Conservation (phyloP, 257 asterid genomes). For the Rhazya stricta region DNA sequence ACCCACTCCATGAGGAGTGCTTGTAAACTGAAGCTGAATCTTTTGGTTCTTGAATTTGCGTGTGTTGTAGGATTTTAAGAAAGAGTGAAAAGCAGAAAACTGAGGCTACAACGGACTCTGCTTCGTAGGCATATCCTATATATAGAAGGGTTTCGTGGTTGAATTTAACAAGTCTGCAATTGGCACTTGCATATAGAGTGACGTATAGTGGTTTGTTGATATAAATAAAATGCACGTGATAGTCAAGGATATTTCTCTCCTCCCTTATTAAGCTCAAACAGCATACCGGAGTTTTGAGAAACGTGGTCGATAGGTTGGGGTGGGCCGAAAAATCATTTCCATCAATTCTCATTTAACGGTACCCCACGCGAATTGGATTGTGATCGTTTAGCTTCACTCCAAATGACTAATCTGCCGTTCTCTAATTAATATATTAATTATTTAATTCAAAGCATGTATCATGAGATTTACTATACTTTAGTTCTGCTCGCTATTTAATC, state of each 20-base stretch:
- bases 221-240: conserved; percentile 56
- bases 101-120: conserved; percentile 9
- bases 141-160: conserved; percentile 30
- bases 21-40: not conserved
- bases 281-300: conserved; percentile 23
- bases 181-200: conserved; percentile 22
- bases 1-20: conserved; percentile 62
- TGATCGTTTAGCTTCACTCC: conserved; percentile 7
- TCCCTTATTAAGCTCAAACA: conserved; percentile 18
- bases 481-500: not conserved
- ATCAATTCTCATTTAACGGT: conserved; percentile 11
- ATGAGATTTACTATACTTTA: not conserved
- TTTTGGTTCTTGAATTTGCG: not conserved
- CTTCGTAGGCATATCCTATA: conserved; percentile 3
- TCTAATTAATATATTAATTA: not conserved
- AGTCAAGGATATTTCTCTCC: conserved; percentile 34
- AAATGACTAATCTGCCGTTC: conserved; percentile 12
- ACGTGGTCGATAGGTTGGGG: conserved; percentile 42
- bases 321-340: conserved; percentile 16
- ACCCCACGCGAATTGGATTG: conserved; percentile 17
- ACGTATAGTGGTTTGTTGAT: conserved; percentile 22
- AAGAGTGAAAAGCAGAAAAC: not conserved
- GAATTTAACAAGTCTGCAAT: conserved; percentile 10
- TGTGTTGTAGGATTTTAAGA: too few relatives aligned
- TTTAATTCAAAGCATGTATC: not conserved